Evolutionary conservation across 768 basidiomycete species (phyloP), one percentile per base, ranked within the genome.

Genomic region (Phlebiopsis gigantea): DNA sequence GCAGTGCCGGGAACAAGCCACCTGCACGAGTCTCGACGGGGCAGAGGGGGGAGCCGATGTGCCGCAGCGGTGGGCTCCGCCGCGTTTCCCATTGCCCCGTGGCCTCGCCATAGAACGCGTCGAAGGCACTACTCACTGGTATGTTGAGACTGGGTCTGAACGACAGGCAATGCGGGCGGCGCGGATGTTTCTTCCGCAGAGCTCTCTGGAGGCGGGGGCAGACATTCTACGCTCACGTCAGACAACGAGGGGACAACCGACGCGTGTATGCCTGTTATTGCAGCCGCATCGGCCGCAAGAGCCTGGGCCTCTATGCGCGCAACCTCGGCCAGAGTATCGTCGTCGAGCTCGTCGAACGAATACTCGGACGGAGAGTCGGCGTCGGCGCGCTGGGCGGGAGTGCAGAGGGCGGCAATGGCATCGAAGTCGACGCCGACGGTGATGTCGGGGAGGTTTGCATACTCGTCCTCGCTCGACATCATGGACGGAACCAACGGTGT

Each of bases 341-440:
- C 57, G 49, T 69, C 67, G 22, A 65, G 22, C 17, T 70, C 69
- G 14, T 70, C 68, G 26, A 57, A 68, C 1, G 56, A 55, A 52
- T 69, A 69, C 15, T 63, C 60, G 4, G 60, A 60, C 1, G 62
- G 45, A n/a, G 44, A 34, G 1, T 52, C 8, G 43, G 53, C 9
- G 12, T n/a, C 2, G 8, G 34, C 50, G 10, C n/a, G 5, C 14
- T 24, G 42, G 4, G 26, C n/a, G 34, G 50, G 43, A 19, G 24
- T 34, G 21, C 46, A 54, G 44, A 73, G 67, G 51, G 53, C 70
- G 8, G 75, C 68, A 21, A 74, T 55, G 10, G 57, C 73, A 25
- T 81, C 73, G 57, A 77, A 79, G 59, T 77, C 73, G 21, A 82
- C 45, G 15, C 75, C 76, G 3, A 75, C 75, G 56, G 84, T 80